Evolutionary conservation across 139 green algal genomes (phyloP).

Genomic region (Coccomyxa sp.): DNA sequence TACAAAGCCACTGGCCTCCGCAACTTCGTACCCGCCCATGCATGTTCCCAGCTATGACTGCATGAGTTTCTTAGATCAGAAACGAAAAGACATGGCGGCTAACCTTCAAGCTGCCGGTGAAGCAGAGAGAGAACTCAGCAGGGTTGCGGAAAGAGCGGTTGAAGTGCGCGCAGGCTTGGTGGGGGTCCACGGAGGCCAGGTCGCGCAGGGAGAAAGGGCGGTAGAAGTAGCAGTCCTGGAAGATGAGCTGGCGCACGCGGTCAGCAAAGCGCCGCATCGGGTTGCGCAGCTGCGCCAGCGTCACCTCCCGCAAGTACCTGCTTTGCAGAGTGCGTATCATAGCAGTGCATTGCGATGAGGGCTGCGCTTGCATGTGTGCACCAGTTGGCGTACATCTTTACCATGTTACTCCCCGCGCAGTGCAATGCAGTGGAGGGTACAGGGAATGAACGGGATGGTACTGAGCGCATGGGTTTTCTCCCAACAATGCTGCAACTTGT

Average conservation of each 20-base stretch:
- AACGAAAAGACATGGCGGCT: background rate
- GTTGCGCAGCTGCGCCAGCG: background rate
- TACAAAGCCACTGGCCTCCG: background rate
- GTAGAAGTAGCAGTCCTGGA: slow-evolving; percentile 64
- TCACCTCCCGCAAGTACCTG: background rate
- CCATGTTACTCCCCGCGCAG: no score
- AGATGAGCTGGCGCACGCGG: background rate
- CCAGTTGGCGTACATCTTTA: no score
- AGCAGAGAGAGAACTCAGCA: slow-evolving; percentile 65
- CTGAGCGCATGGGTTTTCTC: background rate
- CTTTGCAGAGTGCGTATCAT: background rate
- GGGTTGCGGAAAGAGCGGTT: slow-evolving; percentile 63
- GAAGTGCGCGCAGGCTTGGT: slow-evolving; percentile 51
- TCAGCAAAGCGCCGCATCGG: slow-evolving; percentile 1
- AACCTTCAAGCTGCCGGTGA: slow-evolving; percentile 41
- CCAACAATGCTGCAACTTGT: no score
- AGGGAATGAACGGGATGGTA: background rate
- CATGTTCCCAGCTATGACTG: background rate
- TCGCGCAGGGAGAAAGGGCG: slow-evolving; percentile 51
- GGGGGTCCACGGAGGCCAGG: slow-evolving; percentile 42
- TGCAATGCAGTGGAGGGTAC: background rate
- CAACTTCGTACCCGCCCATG: background rate
- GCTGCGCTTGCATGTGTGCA: no score
- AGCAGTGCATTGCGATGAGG: no score
- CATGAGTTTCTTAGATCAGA: background rate